phyloP scores from a whole-genome alignment of 805 yeast genomes.

The Candida loeiensis region DNA sequence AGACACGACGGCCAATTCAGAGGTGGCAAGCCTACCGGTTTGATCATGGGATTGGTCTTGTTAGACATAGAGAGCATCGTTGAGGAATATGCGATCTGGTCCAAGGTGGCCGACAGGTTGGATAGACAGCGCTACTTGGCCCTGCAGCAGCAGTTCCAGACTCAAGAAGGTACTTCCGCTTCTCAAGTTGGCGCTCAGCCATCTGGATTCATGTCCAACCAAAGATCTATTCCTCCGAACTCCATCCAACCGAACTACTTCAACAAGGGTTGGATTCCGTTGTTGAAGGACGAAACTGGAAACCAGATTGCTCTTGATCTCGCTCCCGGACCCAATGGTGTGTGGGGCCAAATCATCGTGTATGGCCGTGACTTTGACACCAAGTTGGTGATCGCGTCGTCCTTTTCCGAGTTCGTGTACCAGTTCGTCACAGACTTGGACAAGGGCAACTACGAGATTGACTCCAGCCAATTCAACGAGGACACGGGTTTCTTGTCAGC shows the following conservation, averaged over 20 bases:
- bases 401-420: constrained; percentile 39
- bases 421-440: constrained; percentile 39
- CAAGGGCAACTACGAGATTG: constrained; percentile 39
- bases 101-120: constrained; percentile 37
- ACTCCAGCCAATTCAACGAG: constrained; percentile 26
- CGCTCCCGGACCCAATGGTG: constrained; percentile 61
- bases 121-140: constrained; percentile 34
- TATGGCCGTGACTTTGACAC: constrained; percentile 94
- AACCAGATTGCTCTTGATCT: constrained; percentile 90
- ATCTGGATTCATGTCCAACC: constrained; percentile 29
- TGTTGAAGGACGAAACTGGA: constrained; percentile 84
- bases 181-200: constrained; percentile 16
- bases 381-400: constrained; percentile 71
- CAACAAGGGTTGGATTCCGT: constrained; percentile 72
- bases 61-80: constrained; percentile 41
- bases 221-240: constrained; percentile 37
- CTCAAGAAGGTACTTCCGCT: constrained; percentile 8
- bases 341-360: constrained; percentile 85
- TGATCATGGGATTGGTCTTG: constrained; percentile 40
- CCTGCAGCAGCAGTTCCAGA: constrained; percentile 24
- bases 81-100: constrained; percentile 42
- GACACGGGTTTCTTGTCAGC: constrained; percentile 38
- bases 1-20: constrained; percentile 45
- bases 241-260: constrained; percentile 34
- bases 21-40: constrained; percentile 45